Percentiles rank a stretch among this genome's conserved stretches.
Evolutionary conservation across 169 alveolate species (phyloP).

Genomic region (Eimeria acervulina): DNA sequence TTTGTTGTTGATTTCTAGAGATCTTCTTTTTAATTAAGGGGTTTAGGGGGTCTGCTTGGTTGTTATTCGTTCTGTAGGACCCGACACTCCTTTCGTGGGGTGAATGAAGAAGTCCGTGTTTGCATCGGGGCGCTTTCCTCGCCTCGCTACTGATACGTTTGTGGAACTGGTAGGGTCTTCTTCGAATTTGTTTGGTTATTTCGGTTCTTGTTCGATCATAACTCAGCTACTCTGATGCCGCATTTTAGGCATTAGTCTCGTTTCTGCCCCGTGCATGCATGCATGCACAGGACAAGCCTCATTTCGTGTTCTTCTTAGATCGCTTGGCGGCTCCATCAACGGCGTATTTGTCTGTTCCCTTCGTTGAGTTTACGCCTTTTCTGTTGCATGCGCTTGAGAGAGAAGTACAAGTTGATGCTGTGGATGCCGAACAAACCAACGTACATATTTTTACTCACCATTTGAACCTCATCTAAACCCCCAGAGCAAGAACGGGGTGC

Average conservation of each 20-base stretch:
- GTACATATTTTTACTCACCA: too few relatives aligned
- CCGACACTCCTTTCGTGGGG: background rate
- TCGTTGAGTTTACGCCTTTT: background rate
- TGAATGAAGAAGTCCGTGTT: background rate
- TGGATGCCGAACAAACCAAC: background rate
- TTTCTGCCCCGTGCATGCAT: background rate
- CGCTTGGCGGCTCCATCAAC: slow-evolving; percentile 12
- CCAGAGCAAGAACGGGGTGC: background rate
- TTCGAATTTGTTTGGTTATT: slow-evolving; percentile 5
- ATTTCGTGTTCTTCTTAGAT: background rate
- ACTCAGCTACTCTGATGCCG: background rate
- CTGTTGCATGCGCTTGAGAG: background rate
- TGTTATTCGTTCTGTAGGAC: background rate
- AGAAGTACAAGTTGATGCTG: background rate
- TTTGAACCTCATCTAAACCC: background rate
- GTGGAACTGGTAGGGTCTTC: background rate
- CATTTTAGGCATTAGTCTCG: background rate
- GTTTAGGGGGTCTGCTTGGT: background rate
- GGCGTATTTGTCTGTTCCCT: background rate
- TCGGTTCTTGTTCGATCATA: background rate
- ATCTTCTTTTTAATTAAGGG: background rate
- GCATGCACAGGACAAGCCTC: background rate
- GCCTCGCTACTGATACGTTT: background rate
- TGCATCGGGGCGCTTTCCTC: slow-evolving; percentile 9
- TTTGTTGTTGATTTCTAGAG: background rate